phyloP scores from a whole-genome alignment of 352 stramenopile species.

The Phytopythium cucurbitacearum region DNA sequence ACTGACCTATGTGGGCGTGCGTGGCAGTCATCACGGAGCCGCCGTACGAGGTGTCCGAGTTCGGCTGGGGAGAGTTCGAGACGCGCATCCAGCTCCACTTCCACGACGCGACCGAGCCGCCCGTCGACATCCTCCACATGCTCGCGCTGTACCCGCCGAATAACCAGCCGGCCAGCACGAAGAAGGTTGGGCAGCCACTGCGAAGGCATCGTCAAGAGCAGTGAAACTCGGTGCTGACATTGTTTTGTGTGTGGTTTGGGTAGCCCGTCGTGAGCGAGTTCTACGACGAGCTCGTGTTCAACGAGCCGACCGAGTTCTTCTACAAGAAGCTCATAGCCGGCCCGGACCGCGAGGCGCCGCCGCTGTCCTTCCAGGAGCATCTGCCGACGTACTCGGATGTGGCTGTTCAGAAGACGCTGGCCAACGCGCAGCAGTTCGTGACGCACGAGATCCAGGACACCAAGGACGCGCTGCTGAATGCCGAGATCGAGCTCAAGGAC shows the following conservation, averaged over 20 bases:
- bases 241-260: conserved; percentile 3
- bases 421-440: conserved; percentile 81
- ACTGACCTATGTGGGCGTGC: background rate
- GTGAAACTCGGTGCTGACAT: background rate
- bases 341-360: conserved; percentile 58
- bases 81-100: conserved; percentile 95
- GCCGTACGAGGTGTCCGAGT: conserved; percentile 96
- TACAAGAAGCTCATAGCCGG: conserved; percentile 89
- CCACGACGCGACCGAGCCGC: conserved; percentile 91
- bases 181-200: conserved; percentile 50
- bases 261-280: conserved; percentile 93
- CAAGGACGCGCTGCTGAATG: conserved; percentile 61
- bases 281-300: conserved; percentile 99
- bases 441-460: conserved; percentile 63
- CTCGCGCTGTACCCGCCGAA: conserved; percentile 80
- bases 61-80: conserved; percentile 98
- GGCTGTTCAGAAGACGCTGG: conserved; percentile 80
- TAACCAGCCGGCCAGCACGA: conserved; percentile 85
- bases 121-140: conserved; percentile 89
- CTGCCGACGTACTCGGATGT: conserved; percentile 89
- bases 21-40: conserved; percentile 88
- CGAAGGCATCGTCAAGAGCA: conserved; percentile 1
- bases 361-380: conserved; percentile 75
- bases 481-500: conserved; percentile 71
- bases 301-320: conserved; percentile 94